Conservation (phyloP, 192 early-diverging fungal species). For the Coemansia sp. region DNA sequence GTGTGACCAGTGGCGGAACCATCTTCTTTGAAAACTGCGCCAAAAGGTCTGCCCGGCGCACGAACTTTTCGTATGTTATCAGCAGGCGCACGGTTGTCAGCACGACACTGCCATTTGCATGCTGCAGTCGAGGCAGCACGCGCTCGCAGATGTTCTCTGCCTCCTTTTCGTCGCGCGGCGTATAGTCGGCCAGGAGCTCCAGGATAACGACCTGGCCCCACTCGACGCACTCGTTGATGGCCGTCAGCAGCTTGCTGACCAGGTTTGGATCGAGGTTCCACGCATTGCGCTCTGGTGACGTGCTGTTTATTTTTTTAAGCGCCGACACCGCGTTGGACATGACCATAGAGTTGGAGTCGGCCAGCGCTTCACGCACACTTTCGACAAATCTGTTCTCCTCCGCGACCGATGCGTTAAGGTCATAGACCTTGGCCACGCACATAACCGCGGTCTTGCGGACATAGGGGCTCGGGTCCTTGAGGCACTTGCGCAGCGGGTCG, state of each 20-base stretch:
- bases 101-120: constrained; percentile 95
- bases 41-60: constrained; percentile 69
- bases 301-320: constrained; percentile 85
- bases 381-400: constrained; percentile 93
- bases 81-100: constrained; percentile 79
- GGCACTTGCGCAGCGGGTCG: constrained; percentile 86
- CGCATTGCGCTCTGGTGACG: constrained; percentile 62
- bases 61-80: constrained; percentile 52
- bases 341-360: constrained; percentile 96
- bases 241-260: constrained; percentile 82
- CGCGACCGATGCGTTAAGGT: constrained; percentile 79
- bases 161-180: constrained; percentile 72
- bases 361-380: constrained; percentile 79
- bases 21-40: constrained; percentile 79
- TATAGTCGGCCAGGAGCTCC: constrained; percentile 75
- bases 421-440: constrained; percentile 94
- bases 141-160: constrained; percentile 88
- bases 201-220: constrained; percentile 98
- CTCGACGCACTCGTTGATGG: constrained; percentile 97
- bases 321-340: constrained; percentile 95
- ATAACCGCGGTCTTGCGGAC: constrained; percentile 96
- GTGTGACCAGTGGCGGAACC: constrained; percentile 93
- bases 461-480: constrained; percentile 93
- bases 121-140: constrained; percentile 87
- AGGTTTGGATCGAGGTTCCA: constrained; percentile 71